Conservation (phyloP, 352 stramenopile genomes). For the Peronospora farinosa region DNA sequence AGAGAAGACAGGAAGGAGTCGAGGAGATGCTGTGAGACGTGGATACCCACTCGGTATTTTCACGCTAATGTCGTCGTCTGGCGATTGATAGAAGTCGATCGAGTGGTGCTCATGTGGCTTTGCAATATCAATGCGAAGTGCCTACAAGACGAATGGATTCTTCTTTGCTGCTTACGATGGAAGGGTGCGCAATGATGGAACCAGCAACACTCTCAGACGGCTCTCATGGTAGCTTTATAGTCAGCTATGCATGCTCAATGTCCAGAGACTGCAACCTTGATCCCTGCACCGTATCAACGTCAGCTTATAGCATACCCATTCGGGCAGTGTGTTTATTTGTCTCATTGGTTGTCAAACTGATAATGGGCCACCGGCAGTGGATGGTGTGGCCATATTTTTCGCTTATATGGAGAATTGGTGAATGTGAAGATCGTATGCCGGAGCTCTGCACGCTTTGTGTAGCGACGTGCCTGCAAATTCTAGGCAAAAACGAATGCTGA, state of each 20-base stretch:
- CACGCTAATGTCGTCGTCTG: constrained; percentile 16
- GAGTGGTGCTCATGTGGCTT: too few species aligned
- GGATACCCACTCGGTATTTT: constrained; percentile 14
- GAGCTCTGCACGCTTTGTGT: not conserved
- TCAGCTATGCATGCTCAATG: constrained; percentile 27
- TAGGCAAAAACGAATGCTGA: constrained; percentile 7
- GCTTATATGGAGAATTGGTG: constrained; percentile 1
- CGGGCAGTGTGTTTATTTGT: constrained; percentile 3
- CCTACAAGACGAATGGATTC: not conserved
- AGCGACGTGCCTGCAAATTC: not conserved
- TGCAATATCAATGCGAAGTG: too few species aligned
- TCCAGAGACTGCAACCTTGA: too few species aligned
- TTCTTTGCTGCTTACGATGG: constrained; percentile 20
- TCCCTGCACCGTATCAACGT: constrained; percentile 9
- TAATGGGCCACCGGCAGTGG: not conserved
- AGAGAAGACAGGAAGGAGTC: constrained; percentile 9
- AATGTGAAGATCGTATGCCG: not conserved
- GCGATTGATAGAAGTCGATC: too few species aligned
- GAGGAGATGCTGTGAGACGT: constrained; percentile 21
- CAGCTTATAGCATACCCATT: not conserved
- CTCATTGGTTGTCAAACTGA: not conserved
- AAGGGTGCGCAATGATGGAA: constrained; percentile 18
- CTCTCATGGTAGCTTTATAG: constrained; percentile 15
- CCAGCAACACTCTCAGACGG: constrained; percentile 20
- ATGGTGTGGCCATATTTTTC: not conserved